Conservation (phyloP, 306 rosid species). For the Inga oerstediana region DNA sequence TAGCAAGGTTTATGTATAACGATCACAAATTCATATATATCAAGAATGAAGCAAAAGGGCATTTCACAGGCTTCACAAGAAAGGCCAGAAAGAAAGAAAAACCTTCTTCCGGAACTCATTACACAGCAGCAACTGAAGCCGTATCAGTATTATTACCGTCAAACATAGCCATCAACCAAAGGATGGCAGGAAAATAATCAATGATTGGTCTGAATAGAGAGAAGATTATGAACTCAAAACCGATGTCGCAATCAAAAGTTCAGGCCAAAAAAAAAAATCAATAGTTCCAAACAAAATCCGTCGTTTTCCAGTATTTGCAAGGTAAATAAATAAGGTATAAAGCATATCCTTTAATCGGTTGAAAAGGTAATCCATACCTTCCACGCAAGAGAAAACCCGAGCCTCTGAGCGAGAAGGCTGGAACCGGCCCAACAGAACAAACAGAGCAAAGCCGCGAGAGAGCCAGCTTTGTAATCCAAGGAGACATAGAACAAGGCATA, state of each 20-base stretch:
- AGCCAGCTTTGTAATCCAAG: constrained; percentile 74
- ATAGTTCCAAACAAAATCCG: background rate
- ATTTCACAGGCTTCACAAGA: background rate
- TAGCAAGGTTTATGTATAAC: background rate
- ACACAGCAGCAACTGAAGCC: background rate
- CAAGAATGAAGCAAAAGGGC: background rate
- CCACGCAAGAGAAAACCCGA: constrained; percentile 67
- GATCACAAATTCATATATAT: background rate
- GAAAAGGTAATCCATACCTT: constrained; percentile 48
- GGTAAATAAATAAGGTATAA: background rate
- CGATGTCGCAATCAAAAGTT: background rate
- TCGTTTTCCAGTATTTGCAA: background rate
- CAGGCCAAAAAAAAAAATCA: background rate
- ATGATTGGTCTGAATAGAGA: background rate
- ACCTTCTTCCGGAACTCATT: background rate
- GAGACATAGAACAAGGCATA: constrained; percentile 57
- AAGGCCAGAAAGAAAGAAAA: background rate
- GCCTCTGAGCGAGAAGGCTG: constrained; percentile 50
- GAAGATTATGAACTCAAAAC: background rate
- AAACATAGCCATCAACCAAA: background rate
- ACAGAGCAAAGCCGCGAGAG: constrained; percentile 67
- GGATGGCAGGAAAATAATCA: background rate
- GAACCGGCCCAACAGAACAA: constrained; percentile 66
- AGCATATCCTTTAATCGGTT: background rate
- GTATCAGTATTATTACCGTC: background rate